phyloP scores from a whole-genome alignment of 148 eudicot species.

The Chenopodium suecicum region DNA sequence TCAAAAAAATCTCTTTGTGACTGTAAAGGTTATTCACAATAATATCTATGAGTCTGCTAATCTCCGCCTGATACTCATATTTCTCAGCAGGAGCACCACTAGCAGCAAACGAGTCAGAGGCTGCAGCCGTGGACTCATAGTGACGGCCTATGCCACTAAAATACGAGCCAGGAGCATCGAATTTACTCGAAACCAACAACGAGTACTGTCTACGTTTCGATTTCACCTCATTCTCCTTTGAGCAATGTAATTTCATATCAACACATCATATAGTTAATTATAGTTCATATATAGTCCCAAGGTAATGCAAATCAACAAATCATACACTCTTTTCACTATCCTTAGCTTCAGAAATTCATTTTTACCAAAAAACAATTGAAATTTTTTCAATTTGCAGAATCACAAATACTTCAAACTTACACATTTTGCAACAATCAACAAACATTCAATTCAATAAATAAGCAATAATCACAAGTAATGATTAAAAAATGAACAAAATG shows the following conservation, averaged over 20 bases:
- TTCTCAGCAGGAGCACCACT: conserved; percentile 59
- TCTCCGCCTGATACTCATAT: conserved; percentile 98
- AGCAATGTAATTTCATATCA: not conserved
- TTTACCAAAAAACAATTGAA: no score
- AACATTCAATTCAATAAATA: not conserved
- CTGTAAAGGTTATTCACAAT: conserved; percentile 95
- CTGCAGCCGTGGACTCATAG: conserved; percentile 75
- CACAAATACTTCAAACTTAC: no score
- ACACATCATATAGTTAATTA: not conserved
- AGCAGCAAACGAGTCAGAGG: conserved; percentile 47
- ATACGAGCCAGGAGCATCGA: conserved; percentile 21
- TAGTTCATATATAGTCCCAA: no score
- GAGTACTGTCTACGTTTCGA: conserved; percentile 46
- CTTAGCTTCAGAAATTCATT: no score
- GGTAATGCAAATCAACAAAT: not conserved
- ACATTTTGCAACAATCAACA: no score
- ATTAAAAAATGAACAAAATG: not conserved
- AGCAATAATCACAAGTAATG: no score
- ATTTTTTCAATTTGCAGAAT: no score
- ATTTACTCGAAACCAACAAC: conserved; percentile 28
- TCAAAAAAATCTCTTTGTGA: conserved; percentile 91
- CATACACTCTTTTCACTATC: no score
- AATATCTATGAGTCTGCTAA: conserved; percentile 97
- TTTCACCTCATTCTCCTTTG: conserved; percentile 40
- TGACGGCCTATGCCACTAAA: conserved; percentile 37